Conservation (phyloP, 805 yeast species). For the Wickerhamomyces kurtzmanii region DNA sequence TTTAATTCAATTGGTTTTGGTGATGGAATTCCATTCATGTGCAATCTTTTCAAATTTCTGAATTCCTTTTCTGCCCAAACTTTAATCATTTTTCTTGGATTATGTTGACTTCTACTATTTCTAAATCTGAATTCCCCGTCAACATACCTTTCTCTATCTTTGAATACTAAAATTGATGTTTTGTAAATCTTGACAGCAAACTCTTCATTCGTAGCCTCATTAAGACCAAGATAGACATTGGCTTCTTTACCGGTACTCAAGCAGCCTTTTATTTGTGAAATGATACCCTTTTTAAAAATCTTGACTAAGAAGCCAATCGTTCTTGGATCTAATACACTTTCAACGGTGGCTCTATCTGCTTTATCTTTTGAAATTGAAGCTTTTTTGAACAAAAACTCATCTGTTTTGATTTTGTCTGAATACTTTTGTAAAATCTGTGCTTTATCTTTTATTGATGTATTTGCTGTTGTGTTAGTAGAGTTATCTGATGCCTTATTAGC, state of each 20-base stretch:
- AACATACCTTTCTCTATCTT: conserved; percentile 92
- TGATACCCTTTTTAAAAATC: conserved; percentile 72
- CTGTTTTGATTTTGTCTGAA: conserved; percentile 56
- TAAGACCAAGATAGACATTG: conserved; percentile 81
- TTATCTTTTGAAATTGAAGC: conserved; percentile 66
- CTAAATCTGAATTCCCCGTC: conserved; percentile 93
- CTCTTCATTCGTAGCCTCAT: conserved; percentile 36
- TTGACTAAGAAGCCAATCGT: conserved; percentile 78
- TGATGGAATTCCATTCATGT: conserved; percentile 75
- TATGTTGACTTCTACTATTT: conserved; percentile 74
- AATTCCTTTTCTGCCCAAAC: conserved; percentile 99
- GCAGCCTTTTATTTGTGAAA: conserved; percentile 86
- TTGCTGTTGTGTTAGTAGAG: conserved; percentile 4
- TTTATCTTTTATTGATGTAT: conserved; percentile 31
- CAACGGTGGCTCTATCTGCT: conserved; percentile 93
- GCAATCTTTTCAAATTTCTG: conserved; percentile 77
- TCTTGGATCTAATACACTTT: conserved; percentile 92
- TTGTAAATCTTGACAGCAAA: conserved; percentile 91
- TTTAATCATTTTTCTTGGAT: conserved; percentile 95
- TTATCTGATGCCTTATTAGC: neutral
- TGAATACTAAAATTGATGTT: conserved; percentile 93
- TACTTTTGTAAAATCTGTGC: conserved; percentile 49
- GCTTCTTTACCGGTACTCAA: conserved; percentile 97
- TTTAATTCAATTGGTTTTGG: conserved; percentile 89
- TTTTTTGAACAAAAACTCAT: conserved; percentile 41